Percentiles rank a stretch among this genome's conserved stretches.
phyloP scores from a whole-genome alignment of 2,329 filamentous ascomycete species.

The Aspergillus hortae region DNA sequence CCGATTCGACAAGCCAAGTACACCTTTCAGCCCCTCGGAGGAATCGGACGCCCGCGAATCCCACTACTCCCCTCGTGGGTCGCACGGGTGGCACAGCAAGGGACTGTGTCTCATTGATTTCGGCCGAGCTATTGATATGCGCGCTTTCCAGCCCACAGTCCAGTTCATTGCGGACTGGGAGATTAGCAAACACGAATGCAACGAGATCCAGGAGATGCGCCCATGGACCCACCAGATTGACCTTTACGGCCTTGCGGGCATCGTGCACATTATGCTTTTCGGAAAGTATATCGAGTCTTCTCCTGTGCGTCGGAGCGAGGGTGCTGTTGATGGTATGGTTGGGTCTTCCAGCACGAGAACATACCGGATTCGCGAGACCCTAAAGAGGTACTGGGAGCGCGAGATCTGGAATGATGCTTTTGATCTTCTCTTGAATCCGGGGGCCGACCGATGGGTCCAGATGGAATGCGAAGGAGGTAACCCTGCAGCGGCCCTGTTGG shows the following conservation, averaged over 20 bases:
- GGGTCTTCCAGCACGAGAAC: constrained; percentile 46
- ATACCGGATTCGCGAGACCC: constrained; percentile 74
- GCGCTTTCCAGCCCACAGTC: constrained; percentile 69
- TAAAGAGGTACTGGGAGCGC: constrained; percentile 96
- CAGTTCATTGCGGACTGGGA: constrained; percentile 97
- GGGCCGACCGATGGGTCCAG: constrained; percentile 54
- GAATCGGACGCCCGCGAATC: constrained; percentile 28
- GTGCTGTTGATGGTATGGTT: constrained; percentile 3
- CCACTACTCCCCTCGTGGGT: constrained; percentile 70
- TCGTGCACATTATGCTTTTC: constrained; percentile 84
- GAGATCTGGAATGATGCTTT: constrained; percentile 85
- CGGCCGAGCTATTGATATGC: constrained; percentile 91
- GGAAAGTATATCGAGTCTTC: constrained; percentile 89
- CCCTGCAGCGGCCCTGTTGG: neutral
- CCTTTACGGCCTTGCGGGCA: constrained; percentile 87
- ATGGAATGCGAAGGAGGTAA: constrained; percentile 47
- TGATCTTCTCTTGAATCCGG: constrained; percentile 79
- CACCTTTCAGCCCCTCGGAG: constrained; percentile 26
- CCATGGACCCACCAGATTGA: constrained; percentile 98
- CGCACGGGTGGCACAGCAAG: constrained; percentile 72
- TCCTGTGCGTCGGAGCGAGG: constrained; percentile 24
- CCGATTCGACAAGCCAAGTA: constrained; percentile 61
- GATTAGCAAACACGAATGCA: constrained; percentile 79
- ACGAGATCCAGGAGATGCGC: constrained; percentile 88
- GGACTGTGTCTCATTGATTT: constrained; percentile 91